Conservation (phyloP, 163 green algal genomes). For the Chlorella variabilis region DNA sequence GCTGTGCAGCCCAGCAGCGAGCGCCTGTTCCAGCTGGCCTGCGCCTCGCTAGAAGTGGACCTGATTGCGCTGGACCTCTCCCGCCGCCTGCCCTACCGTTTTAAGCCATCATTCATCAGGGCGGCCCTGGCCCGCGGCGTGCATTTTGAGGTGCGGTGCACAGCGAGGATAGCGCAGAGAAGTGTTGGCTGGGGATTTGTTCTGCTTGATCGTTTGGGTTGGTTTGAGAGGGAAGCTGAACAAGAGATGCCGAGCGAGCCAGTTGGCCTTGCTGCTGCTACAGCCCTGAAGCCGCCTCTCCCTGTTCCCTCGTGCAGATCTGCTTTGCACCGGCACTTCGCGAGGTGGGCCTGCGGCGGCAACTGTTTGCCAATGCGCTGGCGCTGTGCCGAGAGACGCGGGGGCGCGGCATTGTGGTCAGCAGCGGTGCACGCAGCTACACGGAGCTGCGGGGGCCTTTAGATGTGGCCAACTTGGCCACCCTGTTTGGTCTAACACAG, state of each 20-base stretch:
- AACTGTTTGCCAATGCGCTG: slow-evolving; percentile 69
- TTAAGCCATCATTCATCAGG: slow-evolving; percentile 51
- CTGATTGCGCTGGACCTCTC: slow-evolving; percentile 72
- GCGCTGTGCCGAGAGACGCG: slow-evolving; percentile 58
- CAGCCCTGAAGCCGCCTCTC: too few relatives aligned
- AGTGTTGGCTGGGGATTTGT: too few relatives aligned
- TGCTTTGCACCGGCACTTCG: slow-evolving; percentile 58
- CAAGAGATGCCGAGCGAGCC: too few relatives aligned
- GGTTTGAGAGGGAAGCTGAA: too few relatives aligned
- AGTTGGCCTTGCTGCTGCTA: too few relatives aligned
- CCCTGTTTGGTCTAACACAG: slow-evolving; percentile 66
- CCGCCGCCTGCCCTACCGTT: slow-evolving; percentile 53
- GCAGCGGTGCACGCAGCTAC: slow-evolving; percentile 61
- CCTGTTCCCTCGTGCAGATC: too few relatives aligned
- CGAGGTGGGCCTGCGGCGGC: slow-evolving; percentile 55
- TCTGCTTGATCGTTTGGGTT: too few relatives aligned
- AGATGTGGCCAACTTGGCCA: slow-evolving; percentile 71
- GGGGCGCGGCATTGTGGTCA: slow-evolving; percentile 66
- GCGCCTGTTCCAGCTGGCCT: slow-evolving; percentile 56
- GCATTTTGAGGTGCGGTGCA: slow-evolving; percentile 70
- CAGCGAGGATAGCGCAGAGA: too few relatives aligned
- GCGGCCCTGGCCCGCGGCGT: slow-evolving; percentile 66
- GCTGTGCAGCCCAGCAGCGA: slow-evolving; percentile 59
- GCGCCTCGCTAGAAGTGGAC: slow-evolving; percentile 67
- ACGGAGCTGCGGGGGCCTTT: slow-evolving; percentile 71